Base-by-base conservation (phyloP, 2,329 filamentous ascomycete genomes). In the Fusarium duplospermum region DNA sequence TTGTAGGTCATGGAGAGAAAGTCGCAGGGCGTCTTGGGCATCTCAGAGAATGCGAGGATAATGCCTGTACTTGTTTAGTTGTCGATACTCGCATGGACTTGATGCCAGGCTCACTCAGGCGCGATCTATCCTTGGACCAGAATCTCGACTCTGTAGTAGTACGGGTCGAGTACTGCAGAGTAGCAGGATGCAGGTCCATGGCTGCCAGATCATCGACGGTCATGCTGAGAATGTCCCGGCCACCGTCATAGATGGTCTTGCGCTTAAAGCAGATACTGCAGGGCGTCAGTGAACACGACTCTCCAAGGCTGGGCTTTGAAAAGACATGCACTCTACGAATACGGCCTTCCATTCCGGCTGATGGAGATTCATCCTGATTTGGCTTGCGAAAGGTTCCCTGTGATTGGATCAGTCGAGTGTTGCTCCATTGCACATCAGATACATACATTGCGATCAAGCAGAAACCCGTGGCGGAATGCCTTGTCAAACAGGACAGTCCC, bases 1-100 rank as follows among this genome's bases (percentile, higher is more conserved):
- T 82, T 80, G 75, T 86, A 86, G 6, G 84, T 83, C 83, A 86
- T 84, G 47, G 84, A 86, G 11, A 86, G 77, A 70, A 86, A 87
- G 74, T 87, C 85, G 56, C 84, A 86, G 0, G 85, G 85, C 0
- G 85, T 84, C 50, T 82, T 83, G 24, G 85, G 83, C 62, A 84
- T 83, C 24, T 81, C 81, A 4, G 85, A 85, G 71, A 87, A 87
- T 36, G 84, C 84, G 61, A 87, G 79, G 61, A 86, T 84, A 40
- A 87, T 74, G 69, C 83, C 83, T 84, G 18, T 0, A 2, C 6
- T 47, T 29, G 6, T 33, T 79, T 27, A 78, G 69, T 33, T 36
- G 29, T 22, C 16, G 16, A 13, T n/a, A 33, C 8, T 24, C 27
- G 4, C 5, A 6, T 5, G 10, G 1, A 11, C 13, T 10, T 14